Base-by-base conservation (phyloP, 116 monocot genomes). In the Iris pallida region DNA sequence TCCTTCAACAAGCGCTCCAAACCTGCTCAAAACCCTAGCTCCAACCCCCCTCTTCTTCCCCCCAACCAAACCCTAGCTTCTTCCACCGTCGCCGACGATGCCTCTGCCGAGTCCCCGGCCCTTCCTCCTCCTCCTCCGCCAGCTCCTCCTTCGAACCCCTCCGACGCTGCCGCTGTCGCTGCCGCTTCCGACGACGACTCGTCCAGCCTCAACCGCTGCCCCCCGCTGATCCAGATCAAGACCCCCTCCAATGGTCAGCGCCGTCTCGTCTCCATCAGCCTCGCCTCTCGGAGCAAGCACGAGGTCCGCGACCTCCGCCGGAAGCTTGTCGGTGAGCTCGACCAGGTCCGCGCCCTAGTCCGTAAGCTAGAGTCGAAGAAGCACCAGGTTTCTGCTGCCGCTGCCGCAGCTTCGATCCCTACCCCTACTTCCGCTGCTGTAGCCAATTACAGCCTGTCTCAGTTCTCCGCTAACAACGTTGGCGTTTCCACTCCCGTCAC, bases 251-350 rank as follows among this genome's bases (percentile, higher is more conserved):
- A 53, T 13, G 66, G 41, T 2, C 53, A 66, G 52, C 51, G 49
- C 66, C 41, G 47, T 51, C 16, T 49, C 15, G 9, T 75, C 5
- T 18, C 17, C 41, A 75, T 75, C 12, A 53, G 41, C 42, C 45
- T 60, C 1, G 30, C 59, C 17, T 75, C 66, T 1, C 51, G n/a
- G 48, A 30, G 15, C 42, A 60, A 68, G 57, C 13, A 44, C 11
- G 60, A 75, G 61, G 53, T 65, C 41, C 68, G 43, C 1, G 67
- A 75, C 16, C 53, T 75, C 5, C 65, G 75, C 8, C 52, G 11
- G 17, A 66, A 61, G 45, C 46, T 75, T 5, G 44, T 51, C 19
- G 17, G 11, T 17, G 75, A 75, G 59, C 67, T 75, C 16, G 75
- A 68, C 18, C 7, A 59, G 45, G 49, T 75, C 19, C 75, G 66